A percentile compares a stretch with the other conserved stretches of the same genome.
Conservation (phyloP, 345 rosid species). For the Citrus australasica region DNA sequence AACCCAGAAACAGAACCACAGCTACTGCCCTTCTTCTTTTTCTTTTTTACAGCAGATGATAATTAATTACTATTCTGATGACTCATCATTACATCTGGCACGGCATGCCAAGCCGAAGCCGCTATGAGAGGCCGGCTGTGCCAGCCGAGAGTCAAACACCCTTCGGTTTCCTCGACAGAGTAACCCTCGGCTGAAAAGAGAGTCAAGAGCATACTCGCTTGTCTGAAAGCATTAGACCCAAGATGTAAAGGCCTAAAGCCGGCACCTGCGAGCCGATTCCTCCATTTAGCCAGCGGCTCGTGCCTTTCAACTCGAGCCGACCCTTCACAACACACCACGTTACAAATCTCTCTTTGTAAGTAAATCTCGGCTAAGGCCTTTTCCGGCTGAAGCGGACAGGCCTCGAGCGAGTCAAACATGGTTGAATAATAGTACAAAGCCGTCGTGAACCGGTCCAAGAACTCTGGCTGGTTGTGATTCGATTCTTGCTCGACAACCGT, state of each 20-base stretch:
- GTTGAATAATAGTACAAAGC: constrained; percentile 81
- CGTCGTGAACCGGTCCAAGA: constrained; percentile 71
- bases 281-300: constrained; percentile 69
- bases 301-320: constrained; percentile 70
- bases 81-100: neutral
- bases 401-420: constrained; percentile 82
- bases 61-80: neutral
- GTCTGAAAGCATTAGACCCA: constrained; percentile 85
- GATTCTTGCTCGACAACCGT: constrained; percentile 88
- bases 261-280: constrained; percentile 38
- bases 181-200: constrained; percentile 71
- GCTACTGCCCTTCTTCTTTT: neutral
- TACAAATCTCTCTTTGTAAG: constrained; percentile 63
- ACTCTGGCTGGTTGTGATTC: constrained; percentile 62
- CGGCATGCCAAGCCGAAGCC: constrained; percentile 75
- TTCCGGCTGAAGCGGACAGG: constrained; percentile 46
- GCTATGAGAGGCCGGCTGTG: constrained; percentile 78
- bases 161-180: constrained; percentile 70
- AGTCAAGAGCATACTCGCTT: constrained; percentile 76
- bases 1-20: neutral
- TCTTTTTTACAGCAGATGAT: neutral
- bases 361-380: constrained; percentile 69
- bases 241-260: constrained; percentile 65
- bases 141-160: constrained; percentile 83
- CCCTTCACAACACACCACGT: constrained; percentile 78